phyloP scores from a whole-genome alignment of 305 asterid species.

The Stenogyne calaminthoides region DNA sequence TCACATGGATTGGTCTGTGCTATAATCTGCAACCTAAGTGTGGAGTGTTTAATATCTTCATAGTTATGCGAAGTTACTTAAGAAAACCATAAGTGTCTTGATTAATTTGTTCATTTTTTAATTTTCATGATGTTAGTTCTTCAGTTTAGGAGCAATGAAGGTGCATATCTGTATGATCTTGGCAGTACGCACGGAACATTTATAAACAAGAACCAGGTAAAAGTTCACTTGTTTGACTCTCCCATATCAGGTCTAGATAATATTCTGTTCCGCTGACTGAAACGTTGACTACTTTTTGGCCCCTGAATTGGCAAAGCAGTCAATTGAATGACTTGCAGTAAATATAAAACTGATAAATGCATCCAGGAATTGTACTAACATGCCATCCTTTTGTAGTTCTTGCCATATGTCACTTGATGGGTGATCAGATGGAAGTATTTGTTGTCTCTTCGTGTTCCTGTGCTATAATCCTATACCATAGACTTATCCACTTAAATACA shows the following conservation, averaged over 20 bases:
- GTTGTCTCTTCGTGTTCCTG: slow-evolving; percentile 8
- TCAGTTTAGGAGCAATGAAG: slow-evolving; percentile 78
- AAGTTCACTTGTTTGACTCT: slow-evolving; percentile 8
- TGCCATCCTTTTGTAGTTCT: background rate
- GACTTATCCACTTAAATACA: slow-evolving; percentile 15
- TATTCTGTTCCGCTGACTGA: slow-evolving; percentile 1
- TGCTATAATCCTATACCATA: background rate
- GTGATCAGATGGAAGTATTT: slow-evolving; percentile 13
- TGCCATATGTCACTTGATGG: background rate
- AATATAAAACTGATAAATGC: slow-evolving; percentile 9
- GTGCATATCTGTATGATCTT: slow-evolving; percentile 79
- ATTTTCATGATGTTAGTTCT: slow-evolving; percentile 64
- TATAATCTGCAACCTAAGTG: background rate
- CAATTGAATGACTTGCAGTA: slow-evolving; percentile 17
- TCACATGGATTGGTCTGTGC: slow-evolving; percentile 5
- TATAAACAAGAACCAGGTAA: slow-evolving; percentile 84
- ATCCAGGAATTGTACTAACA: slow-evolving; percentile 12
- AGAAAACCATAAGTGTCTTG: background rate
- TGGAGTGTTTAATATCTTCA: slow-evolving; percentile 7
- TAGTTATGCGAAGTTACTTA: background rate
- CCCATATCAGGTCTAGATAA: background rate
- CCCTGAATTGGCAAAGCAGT: slow-evolving; percentile 16
- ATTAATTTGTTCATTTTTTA: background rate
- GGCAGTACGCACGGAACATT: slow-evolving; percentile 93
- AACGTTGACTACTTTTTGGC: background rate